Evolutionary conservation across 2,329 filamentous ascomycete genomes (phyloP).

Genomic region (Fusarium circinatum): DNA sequence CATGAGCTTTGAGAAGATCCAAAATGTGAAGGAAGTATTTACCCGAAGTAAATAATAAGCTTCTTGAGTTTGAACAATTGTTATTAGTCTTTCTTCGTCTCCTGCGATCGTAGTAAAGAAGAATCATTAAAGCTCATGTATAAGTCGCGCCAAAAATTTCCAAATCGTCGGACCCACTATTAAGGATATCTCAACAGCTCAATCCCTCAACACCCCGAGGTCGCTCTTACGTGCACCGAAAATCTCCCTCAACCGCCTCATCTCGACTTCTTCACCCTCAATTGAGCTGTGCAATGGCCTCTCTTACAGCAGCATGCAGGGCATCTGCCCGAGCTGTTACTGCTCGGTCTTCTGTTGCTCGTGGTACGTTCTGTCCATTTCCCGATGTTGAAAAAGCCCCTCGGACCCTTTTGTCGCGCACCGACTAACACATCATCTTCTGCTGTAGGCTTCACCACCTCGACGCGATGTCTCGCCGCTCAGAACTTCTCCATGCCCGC

Average conservation of each 20-base stretch:
- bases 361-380: constrained; percentile 63
- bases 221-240: constrained; percentile 36
- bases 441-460: constrained; percentile 70
- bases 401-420: constrained; percentile 41
- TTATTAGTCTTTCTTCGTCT: not conserved
- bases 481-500: constrained; percentile 93
- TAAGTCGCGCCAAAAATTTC: constrained; percentile 47
- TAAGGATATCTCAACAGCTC: constrained; percentile 24
- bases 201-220: constrained; percentile 38
- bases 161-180: constrained; percentile 41
- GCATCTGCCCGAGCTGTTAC: constrained; percentile 69
- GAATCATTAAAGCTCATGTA: constrained; percentile 3
- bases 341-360: constrained; percentile 57
- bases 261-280: constrained; percentile 36
- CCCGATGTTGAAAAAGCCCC: constrained; percentile 16
- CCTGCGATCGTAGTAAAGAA: not conserved
- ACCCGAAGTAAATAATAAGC: not conserved
- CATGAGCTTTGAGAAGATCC: not conserved
- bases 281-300: constrained; percentile 66
- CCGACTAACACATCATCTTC: constrained; percentile 34
- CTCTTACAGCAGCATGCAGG: constrained; percentile 71
- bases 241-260: constrained; percentile 24
- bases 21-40: too few relatives aligned
- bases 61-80: not conserved
- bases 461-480: constrained; percentile 72